These are phyloP conservation scores for Monascus ruber DNA, from an alignment of 2,329 filamentous ascomycete genomes.

Conservation along the genomic window DNA sequence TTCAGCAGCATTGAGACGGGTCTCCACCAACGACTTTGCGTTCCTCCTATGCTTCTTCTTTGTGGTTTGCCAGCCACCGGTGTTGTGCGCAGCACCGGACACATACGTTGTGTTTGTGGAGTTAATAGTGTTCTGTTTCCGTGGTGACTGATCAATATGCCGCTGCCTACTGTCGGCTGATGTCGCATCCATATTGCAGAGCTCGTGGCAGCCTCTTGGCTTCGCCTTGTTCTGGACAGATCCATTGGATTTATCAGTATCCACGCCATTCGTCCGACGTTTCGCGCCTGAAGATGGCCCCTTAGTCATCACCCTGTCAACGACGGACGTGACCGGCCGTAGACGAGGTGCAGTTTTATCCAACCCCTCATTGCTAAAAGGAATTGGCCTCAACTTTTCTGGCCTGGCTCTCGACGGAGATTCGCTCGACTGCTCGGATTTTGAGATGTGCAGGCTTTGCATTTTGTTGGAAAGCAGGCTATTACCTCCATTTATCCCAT, in stretches of 20 bases:
- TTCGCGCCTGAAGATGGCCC: conserved; percentile 19
- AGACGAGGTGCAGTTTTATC: conserved; percentile 22
- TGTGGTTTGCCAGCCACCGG: conserved; percentile 33
- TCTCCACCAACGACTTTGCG: conserved; percentile 23
- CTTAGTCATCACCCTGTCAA: conserved; percentile 17
- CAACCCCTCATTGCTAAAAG: conserved; percentile 6
- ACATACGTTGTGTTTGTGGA: conserved; percentile 13
- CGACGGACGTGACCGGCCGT: conserved; percentile 12
- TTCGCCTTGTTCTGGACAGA: conserved; percentile 18
- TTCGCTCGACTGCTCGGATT: conserved; percentile 19
- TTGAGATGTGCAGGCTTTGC: conserved; percentile 27
- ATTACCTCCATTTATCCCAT: conserved; percentile 18
- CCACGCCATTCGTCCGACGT: conserved; percentile 20
- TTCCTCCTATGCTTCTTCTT: conserved; percentile 33
- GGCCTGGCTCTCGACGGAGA: conserved; percentile 11
- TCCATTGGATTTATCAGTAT: conserved; percentile 26
- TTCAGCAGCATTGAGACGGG: conserved; percentile 21
- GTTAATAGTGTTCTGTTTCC: conserved; percentile 21
- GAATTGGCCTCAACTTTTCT: conserved; percentile 13
- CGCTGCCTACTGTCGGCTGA: conserved; percentile 19
- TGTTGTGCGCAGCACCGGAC: conserved; percentile 9
- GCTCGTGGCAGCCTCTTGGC: conserved; percentile 22
- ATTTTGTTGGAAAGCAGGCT: conserved; percentile 26
- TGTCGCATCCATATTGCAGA: conserved; percentile 8
- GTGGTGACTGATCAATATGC: conserved; percentile 13